phyloP scores from a whole-genome alignment of 2,329 filamentous ascomycete genomes.

The Colletotrichum navitas region DNA sequence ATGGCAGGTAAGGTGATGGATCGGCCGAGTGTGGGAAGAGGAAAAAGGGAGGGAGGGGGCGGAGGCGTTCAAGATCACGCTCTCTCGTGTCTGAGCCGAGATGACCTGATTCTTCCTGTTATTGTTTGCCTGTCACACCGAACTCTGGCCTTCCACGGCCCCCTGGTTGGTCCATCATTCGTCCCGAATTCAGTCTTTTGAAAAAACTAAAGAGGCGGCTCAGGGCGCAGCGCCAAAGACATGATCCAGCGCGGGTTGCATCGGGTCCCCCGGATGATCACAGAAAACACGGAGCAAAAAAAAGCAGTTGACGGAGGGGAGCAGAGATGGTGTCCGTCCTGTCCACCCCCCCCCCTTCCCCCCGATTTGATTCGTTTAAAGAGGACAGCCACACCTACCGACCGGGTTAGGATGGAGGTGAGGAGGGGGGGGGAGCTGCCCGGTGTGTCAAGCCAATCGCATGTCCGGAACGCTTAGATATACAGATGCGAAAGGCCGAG shows the following conservation, averaged over 20 bases:
- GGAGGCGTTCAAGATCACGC: not conserved
- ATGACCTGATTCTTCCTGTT: not conserved
- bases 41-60: not conserved
- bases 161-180: not conserved
- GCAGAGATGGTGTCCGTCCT: not conserved
- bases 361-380: not conserved
- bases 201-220: slow-evolving; percentile 1
- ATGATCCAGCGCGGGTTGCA: slow-evolving; percentile 30
- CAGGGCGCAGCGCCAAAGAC: slow-evolving; percentile 2
- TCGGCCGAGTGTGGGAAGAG: not conserved
- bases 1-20: slow-evolving; percentile 13
- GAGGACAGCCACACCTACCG: slow-evolving; percentile 20
- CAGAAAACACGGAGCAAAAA: not conserved
- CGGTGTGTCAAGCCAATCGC: slow-evolving; percentile 36
- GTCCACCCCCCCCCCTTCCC: no score
- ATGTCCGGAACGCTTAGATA: not conserved
- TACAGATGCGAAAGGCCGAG: not conserved
- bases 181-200: not conserved
- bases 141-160: not conserved
- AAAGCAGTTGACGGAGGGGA: slow-evolving; percentile 6
- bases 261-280: slow-evolving; percentile 19
- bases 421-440: not conserved
- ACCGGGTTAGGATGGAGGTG: not conserved
- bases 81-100: not conserved
- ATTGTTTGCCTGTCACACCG: not conserved